Evolutionary conservation across 2,329 filamentous ascomycete genomes (phyloP).

Genomic region (Stagonosporopsis cucurbitacearum): DNA sequence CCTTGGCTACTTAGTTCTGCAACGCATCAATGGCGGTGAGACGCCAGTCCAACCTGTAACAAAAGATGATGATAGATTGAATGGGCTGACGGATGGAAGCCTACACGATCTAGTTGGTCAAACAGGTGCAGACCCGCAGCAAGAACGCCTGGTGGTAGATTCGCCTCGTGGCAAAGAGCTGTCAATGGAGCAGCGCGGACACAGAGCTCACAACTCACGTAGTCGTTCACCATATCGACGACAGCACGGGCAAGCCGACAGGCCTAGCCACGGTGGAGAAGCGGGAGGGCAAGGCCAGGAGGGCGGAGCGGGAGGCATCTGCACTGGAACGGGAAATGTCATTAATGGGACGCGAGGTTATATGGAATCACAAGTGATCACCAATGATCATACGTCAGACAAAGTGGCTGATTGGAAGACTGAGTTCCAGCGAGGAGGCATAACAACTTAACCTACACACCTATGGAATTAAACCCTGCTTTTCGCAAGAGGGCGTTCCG

Average conservation of each 20-base stretch:
- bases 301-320: neutral
- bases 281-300: constrained; percentile 1
- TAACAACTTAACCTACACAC: constrained; percentile 3
- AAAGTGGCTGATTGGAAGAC: constrained; percentile 9
- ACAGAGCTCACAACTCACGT: constrained; percentile 3
- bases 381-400: neutral
- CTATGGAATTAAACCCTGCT: neutral
- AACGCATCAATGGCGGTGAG: constrained; percentile 33
- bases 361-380: neutral
- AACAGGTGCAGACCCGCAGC: neutral
- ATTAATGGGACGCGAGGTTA: neutral
- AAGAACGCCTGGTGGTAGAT: constrained; percentile 12
- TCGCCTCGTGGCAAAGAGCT: neutral
- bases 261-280: constrained; percentile 8
- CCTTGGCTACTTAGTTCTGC: constrained; percentile 61
- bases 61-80: constrained; percentile 25
- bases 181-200: neutral
- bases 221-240: constrained; percentile 15
- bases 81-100: constrained; percentile 29
- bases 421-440: constrained; percentile 7
- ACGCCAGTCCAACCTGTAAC: constrained; percentile 27
- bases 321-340: neutral
- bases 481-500: neutral
- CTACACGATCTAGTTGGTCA: constrained; percentile 21
- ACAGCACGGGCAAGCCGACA: constrained; percentile 8